Base-by-base conservation (phyloP, 306 rosid species). In the Gastrolobium bilobum region DNA sequence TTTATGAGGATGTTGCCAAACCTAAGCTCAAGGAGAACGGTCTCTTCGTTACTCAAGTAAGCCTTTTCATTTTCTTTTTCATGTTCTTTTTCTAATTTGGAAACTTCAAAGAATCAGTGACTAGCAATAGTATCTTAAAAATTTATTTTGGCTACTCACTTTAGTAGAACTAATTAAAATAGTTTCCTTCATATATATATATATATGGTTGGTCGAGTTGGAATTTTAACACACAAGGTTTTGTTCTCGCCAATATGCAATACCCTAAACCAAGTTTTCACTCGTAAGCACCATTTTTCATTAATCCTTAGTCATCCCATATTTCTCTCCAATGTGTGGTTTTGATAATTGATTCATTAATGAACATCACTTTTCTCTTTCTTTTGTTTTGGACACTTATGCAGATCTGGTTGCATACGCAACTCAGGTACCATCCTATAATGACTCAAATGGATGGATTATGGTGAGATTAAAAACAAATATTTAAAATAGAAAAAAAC, bases 341-440 rank as follows among this genome's bases (percentile, higher is more conserved):
- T 53, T 51, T 38, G 26, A 39, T 57, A 5, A 11, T 26, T 39
- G 4, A 15, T 9, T 35, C 34, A 35, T 35, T 10, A 10, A 56
- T 15, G 44, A 40, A 10, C 31, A 26, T 57, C 26, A 20, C 26
- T 20, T 20, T 20, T 20, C 26, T 20, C 6, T 73, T 29, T 40
- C 8, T 42, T 39, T 54, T 58, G 40, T 5, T 42, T 39, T 54
- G 43, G 40, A 10, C 26, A 8, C 15, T 20, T 38, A 0, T 53
- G 13, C 1, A 56, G 73, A 51, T 76, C 54, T 76, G 43, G 5
- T 64, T 65, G 63, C 73, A 51, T 76, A 64, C 71, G 52, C 64
- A 11, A 54, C 73, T 7, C 11, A 37, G 10, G 33, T 64, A 31
- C 73, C 81, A 4, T 76, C 66, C 44, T 64, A 29, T 38, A 56